These are phyloP conservation scores for Aspergillus calidoustus DNA, from an alignment of 2,329 filamentous ascomycete genomes.

Conservation along the genomic window DNA sequence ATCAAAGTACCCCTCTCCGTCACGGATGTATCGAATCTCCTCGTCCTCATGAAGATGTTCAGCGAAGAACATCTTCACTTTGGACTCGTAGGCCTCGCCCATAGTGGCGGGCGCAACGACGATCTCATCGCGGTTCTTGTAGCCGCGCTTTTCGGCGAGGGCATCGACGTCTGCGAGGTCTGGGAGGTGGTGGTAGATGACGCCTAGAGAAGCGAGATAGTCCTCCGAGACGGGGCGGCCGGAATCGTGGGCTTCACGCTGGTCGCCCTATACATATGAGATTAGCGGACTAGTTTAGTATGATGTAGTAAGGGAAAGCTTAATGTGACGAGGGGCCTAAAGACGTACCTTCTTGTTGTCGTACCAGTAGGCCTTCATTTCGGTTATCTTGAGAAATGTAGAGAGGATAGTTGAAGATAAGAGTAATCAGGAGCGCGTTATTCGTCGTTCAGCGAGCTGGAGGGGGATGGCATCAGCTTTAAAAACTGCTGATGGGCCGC, in stretches of 20 bases:
- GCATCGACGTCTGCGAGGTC: constrained; percentile 70
- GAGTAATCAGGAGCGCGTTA: not conserved
- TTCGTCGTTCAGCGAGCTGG: not conserved
- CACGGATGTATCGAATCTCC: constrained; percentile 93
- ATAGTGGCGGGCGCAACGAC: constrained; percentile 83
- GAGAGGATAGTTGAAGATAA: not conserved
- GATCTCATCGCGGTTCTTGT: constrained; percentile 95
- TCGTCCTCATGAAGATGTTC: constrained; percentile 98
- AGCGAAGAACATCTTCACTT: constrained; percentile 90
- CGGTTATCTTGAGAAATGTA: constrained; percentile 28
- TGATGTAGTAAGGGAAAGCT: not conserved
- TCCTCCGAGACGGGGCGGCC: constrained; percentile 68
- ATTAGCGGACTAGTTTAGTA: not conserved
- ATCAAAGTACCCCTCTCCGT: constrained; percentile 90
- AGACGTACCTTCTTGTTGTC: constrained; percentile 65
- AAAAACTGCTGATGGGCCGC: constrained; percentile 16
- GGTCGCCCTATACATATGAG: constrained; percentile 73
- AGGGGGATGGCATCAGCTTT: constrained; percentile 11
- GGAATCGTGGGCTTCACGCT: constrained; percentile 87
- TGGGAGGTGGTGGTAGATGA: constrained; percentile 74
- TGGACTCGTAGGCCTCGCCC: constrained; percentile 86
- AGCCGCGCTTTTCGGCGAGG: constrained; percentile 75
- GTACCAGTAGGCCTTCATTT: constrained; percentile 73
- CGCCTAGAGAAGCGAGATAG: constrained; percentile 75
- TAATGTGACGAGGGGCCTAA: constrained; percentile 8